Conservation (phyloP, 2,329 filamentous ascomycete genomes). For the Leptographium galeiforme region DNA sequence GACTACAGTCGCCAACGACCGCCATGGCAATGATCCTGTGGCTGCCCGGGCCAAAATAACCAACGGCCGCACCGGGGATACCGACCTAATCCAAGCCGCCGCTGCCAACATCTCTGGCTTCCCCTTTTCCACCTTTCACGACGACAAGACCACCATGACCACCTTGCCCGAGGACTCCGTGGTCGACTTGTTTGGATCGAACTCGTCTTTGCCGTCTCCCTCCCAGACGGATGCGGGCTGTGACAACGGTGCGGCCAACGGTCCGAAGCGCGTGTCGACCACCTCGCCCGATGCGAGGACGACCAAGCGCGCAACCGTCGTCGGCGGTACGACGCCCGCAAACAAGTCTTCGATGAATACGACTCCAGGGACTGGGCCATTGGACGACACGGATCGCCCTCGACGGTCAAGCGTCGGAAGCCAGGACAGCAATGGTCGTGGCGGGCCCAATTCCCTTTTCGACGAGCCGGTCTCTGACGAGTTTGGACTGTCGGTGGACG, state of each 20-base stretch:
- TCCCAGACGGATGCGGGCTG: neutral
- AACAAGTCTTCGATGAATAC: neutral
- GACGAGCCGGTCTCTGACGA: conserved; percentile 45
- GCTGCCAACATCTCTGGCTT: conserved; percentile 38
- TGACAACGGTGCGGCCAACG: neutral
- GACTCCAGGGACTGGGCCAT: neutral
- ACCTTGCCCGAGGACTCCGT: conserved; percentile 20
- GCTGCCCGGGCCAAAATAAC: conserved; percentile 11
- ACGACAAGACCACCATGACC: conserved; percentile 21
- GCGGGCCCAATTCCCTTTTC: conserved; percentile 27
- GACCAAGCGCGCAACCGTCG: neutral
- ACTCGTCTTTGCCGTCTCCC: conserved; percentile 8
- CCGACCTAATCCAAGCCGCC: conserved; percentile 25
- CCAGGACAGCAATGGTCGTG: conserved; percentile 27
- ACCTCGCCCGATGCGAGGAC: neutral
- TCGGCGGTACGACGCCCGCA: neutral
- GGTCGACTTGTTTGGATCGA: conserved; percentile 17
- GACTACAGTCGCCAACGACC: too few species aligned
- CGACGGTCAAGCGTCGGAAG: conserved; percentile 11
- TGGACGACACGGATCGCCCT: neutral
- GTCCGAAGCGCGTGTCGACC: neutral
- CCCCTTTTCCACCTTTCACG: conserved; percentile 32
- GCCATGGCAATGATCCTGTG: conserved; percentile 12
- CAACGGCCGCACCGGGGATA: conserved; percentile 7
- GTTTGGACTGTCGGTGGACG: conserved; percentile 37